These are phyloP conservation scores for Boletus speciosus DNA, from an alignment of 768 basidiomycete genomes.

Conservation along the genomic window DNA sequence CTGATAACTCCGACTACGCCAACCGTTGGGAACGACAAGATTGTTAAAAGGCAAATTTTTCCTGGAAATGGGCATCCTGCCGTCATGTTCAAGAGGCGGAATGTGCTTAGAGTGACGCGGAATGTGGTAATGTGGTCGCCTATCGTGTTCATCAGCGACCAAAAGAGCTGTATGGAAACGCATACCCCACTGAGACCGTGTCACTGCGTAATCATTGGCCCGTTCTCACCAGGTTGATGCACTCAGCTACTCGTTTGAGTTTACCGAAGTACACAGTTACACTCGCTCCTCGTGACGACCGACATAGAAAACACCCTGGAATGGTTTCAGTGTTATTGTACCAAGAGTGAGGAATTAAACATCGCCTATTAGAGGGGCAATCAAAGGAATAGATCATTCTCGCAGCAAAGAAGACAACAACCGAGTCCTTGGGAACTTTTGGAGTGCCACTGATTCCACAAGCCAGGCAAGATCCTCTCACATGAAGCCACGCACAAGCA, in stretches of 20 bases:
- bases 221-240: neutral
- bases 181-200: neutral
- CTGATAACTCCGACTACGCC: neutral
- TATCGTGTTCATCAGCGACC: neutral
- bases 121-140: neutral
- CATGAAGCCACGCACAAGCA: neutral
- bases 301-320: neutral
- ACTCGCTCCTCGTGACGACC: neutral
- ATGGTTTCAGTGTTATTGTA: neutral
- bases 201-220: neutral
- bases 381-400: neutral
- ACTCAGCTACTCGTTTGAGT: neutral
- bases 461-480: neutral
- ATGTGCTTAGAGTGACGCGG: too few relatives aligned
- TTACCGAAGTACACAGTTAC: neutral
- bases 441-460: neutral
- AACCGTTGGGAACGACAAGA: neutral
- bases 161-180: neutral
- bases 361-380: neutral
- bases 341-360: neutral
- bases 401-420: neutral
- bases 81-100: neutral
- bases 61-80: too few relatives aligned
- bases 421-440: neutral
- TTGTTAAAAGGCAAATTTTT: neutral